Base-by-base conservation (phyloP, 1,139 yeast genomes). In the Groenewaldozyma auringiensis region DNA sequence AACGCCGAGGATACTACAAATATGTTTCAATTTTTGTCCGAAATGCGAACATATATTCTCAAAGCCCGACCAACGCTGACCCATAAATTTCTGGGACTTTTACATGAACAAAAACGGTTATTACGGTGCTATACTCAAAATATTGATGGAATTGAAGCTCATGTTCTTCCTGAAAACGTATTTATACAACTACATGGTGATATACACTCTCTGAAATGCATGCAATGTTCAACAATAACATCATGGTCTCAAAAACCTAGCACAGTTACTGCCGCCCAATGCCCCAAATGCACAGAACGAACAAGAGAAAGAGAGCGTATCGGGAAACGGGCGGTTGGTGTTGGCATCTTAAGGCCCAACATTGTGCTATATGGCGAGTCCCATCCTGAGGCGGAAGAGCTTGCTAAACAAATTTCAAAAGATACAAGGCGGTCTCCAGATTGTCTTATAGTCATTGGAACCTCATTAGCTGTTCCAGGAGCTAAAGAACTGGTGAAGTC, bases 171-270 rank as follows among this genome's bases (percentile, higher is more conserved):
- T 18, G 65, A 78, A 45, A 89, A 87, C 54, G 95, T 86, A 16
- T 25, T 25, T 25, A 80, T 89, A 9, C 96, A 87, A 63, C 69
- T 92, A 37, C 98, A 92, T 59, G 98, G 98, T 1, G 89, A 87
- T 62, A 69, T 92, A 45, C 86, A 85, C 58, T 73, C 75, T 46
- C 68, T 92, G 47, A 68, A 81, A 21, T 87, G 96, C 61, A 81
- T 87, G 11, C 71, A 71, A 43, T 92, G 97, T 61, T 74, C 72
- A 50, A 59, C 70, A 38, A 67, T 66, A 21, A 79, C 70, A 54
- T 70, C 71, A 31, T 89, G 97, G 96, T 73, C 71, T 31, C 63
- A 69, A 14, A 74, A 72, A 29, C 69, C 70, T 58, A 88, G 88
- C 1, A 67, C 65, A 39, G 71, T 79, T 46, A 88, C 89, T 0